These are phyloP conservation scores for Blepharisma stoltei DNA, from an alignment of 73 alveolate species.

Conservation along the genomic window DNA sequence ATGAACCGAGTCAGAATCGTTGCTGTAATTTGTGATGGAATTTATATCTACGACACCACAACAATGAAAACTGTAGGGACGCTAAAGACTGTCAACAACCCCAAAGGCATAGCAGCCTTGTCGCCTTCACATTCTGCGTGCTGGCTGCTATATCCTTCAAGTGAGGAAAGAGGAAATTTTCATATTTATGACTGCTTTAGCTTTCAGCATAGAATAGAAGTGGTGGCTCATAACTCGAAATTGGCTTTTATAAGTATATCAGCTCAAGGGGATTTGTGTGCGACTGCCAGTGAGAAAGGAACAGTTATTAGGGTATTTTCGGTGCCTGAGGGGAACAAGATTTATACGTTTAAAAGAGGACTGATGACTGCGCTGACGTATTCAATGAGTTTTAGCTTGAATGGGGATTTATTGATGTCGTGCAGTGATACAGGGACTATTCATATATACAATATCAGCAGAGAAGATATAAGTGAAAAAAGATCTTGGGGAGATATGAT, in stretches of 20 bases:
- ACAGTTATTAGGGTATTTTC: slow-evolving; percentile 75
- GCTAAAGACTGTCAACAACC: slow-evolving; percentile 42
- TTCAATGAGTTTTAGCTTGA: slow-evolving; percentile 53
- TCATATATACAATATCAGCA: slow-evolving; percentile 40
- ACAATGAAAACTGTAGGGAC: slow-evolving; percentile 61
- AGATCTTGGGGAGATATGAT: neutral
- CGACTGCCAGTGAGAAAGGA: slow-evolving; percentile 76
- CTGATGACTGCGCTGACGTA: slow-evolving; percentile 50
- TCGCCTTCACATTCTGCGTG: slow-evolving; percentile 53
- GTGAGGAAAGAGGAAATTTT: slow-evolving; percentile 65
- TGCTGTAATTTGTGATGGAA: slow-evolving; percentile 60
- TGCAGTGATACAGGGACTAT: slow-evolving; percentile 72
- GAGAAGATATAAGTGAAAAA: neutral
- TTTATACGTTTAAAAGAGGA: slow-evolving; percentile 72
- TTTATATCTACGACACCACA: slow-evolving; percentile 61
- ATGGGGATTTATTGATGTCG: slow-evolving; percentile 52
- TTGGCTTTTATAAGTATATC: slow-evolving; percentile 64
- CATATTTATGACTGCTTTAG: slow-evolving; percentile 66
- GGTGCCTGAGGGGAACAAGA: slow-evolving; percentile 72
- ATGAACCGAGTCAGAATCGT: slow-evolving; percentile 70
- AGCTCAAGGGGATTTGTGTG: slow-evolving; percentile 63
- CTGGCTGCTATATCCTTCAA: slow-evolving; percentile 60
- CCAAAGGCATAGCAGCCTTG: slow-evolving; percentile 62
- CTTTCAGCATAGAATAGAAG: slow-evolving; percentile 44
- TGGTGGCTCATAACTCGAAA: slow-evolving; percentile 76